Evolutionary conservation across 441 rosid genomes (phyloP).

Genomic region (Caryocar brasiliense): DNA sequence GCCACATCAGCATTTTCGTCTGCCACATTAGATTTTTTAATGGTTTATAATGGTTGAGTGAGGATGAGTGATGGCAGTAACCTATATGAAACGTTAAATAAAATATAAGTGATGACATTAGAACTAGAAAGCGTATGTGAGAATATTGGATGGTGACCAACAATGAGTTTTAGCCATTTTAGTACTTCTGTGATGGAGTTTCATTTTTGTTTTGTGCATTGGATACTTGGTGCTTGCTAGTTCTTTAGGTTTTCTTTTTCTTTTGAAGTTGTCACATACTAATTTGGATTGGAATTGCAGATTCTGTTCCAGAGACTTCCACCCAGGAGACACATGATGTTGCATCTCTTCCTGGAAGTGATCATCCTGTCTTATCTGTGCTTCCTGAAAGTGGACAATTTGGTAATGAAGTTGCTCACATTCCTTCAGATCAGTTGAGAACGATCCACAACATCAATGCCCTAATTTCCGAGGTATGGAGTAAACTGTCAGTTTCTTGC

Average conservation of each 20-base stretch:
- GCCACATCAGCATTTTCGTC: too few relatives aligned
- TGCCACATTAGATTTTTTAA: too few relatives aligned
- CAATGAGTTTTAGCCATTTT: too few relatives aligned
- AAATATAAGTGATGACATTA: too few relatives aligned
- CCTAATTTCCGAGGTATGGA: conserved; percentile 64
- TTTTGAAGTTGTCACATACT: not conserved
- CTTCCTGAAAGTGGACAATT: conserved; percentile 35
- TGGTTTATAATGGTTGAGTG: too few relatives aligned
- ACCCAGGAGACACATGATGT: conserved; percentile 27
- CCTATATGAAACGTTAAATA: too few relatives aligned
- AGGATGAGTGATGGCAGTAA: too few relatives aligned
- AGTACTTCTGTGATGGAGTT: too few relatives aligned
- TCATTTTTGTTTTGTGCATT: too few relatives aligned
- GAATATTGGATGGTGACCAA: too few relatives aligned
- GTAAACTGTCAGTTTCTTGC: conserved; percentile 6
- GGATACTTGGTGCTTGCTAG: not conserved
- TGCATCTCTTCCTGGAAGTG: conserved; percentile 25
- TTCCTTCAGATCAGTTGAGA: conserved; percentile 79
- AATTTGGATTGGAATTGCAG: conserved; percentile 18
- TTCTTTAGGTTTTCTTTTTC: conserved; percentile 2
- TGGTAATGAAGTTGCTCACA: conserved; percentile 34
- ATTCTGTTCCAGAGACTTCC: conserved; percentile 25
- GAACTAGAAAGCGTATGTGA: too few relatives aligned
- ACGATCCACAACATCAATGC: conserved; percentile 61
- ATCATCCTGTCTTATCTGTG: conserved; percentile 23